Percentiles rank a stretch among this genome's conserved stretches.
Conservation (phyloP, 2,329 filamentous ascomycete genomes). For the Didymosphaeria variabile region DNA sequence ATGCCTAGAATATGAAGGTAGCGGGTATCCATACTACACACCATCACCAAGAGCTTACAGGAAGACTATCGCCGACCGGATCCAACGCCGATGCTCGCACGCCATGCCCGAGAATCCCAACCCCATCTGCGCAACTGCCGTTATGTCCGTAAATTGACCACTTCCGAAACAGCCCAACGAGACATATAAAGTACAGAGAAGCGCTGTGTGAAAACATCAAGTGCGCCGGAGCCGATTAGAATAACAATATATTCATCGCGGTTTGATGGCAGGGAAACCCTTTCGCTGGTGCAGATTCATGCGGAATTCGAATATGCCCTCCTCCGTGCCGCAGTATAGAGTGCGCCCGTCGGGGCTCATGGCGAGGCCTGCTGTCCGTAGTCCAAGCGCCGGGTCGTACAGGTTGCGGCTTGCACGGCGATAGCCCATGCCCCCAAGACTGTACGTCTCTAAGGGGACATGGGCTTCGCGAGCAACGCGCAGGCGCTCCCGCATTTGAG, state of each 20-base stretch:
- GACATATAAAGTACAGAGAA: conserved; percentile 17
- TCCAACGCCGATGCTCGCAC: conserved; percentile 18
- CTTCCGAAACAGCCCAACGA: conserved; percentile 4
- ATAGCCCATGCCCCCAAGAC: conserved; percentile 33
- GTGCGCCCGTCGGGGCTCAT: conserved; percentile 59
- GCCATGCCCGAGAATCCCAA: conserved; percentile 9
- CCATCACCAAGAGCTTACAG: conserved; percentile 9
- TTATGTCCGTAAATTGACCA: conserved; percentile 17
- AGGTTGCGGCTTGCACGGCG: conserved; percentile 33
- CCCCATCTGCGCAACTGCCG: conserved; percentile 21
- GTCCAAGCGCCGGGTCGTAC: conserved; percentile 48
- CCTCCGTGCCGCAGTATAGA: conserved; percentile 63
- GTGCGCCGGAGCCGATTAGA: background rate
- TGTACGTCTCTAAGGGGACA: conserved; percentile 33
- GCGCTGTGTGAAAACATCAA: background rate
- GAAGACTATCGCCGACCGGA: conserved; percentile 2
- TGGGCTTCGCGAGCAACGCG: conserved; percentile 43
- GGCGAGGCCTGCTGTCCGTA: conserved; percentile 58
- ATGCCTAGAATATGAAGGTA: conserved; percentile 12
- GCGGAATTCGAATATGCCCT: conserved; percentile 78
- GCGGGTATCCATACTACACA: conserved; percentile 18
- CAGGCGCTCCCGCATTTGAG: conserved; percentile 48
- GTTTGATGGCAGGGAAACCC: conserved; percentile 52
- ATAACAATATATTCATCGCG: conserved; percentile 36
- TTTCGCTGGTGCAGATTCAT: conserved; percentile 71